phyloP scores from a whole-genome alignment of 1,284 basidiomycete species.

The Afroboletus lepidellus region DNA sequence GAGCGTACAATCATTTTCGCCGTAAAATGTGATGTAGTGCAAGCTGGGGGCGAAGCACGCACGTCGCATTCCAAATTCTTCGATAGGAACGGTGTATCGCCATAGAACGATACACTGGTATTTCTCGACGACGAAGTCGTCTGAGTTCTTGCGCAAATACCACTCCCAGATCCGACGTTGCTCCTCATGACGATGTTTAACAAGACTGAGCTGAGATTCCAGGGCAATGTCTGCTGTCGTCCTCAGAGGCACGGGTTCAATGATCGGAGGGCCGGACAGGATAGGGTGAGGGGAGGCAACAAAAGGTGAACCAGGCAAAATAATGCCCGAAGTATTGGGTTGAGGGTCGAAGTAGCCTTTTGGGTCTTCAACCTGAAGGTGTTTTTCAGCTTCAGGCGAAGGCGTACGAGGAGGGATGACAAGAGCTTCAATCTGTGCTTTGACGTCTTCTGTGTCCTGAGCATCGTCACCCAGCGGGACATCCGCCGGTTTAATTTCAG shows the following conservation, averaged over 20 bases:
- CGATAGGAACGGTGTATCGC: conserved; percentile 72
- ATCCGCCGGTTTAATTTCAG: conserved; percentile 20
- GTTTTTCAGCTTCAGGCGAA: conserved; percentile 28
- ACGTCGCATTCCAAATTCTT: conserved; percentile 60
- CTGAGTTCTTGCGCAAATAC: conserved; percentile 80
- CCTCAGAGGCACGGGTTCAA: conserved; percentile 47
- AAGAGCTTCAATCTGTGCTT: conserved; percentile 69
- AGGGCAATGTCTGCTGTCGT: conserved; percentile 59
- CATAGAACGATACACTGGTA: conserved; percentile 86
- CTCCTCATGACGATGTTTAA: conserved; percentile 81
- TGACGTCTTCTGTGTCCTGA: conserved; percentile 51
- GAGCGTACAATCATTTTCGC: conserved; percentile 88
- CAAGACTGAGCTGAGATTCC: conserved; percentile 68
- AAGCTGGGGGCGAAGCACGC: conserved; percentile 72
- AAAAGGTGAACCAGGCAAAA: conserved; percentile 27
- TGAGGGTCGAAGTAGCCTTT: conserved; percentile 46
- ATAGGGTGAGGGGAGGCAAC: conserved; percentile 30
- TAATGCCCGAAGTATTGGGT: conserved; percentile 24
- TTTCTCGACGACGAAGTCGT: conserved; percentile 88
- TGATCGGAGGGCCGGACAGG: conserved; percentile 30
- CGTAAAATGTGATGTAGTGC: conserved; percentile 85
- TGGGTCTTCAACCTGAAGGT: conserved; percentile 27
- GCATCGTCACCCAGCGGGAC: conserved; percentile 2
- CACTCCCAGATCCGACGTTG: conserved; percentile 89
- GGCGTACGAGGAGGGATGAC: conserved; percentile 51